Evolutionary conservation across 2,329 filamentous ascomycete species (phyloP).

Genomic region (Hypomyces rosellus): DNA sequence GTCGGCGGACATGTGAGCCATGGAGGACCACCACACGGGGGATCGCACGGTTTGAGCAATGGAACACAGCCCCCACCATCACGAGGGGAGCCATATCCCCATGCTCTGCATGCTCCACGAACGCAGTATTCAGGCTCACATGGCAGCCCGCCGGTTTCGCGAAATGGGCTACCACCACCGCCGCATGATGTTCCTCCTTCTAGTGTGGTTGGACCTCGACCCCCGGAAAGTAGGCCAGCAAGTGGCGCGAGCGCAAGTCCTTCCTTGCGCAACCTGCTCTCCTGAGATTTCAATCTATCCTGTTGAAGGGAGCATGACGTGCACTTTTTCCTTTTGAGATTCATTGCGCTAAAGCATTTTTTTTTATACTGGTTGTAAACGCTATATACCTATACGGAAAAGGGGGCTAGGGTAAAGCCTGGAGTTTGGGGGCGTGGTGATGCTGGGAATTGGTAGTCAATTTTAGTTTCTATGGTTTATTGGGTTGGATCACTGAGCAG

Average conservation of each 20-base stretch:
- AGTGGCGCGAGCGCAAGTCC: constrained; percentile 72
- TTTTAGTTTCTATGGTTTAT: no score
- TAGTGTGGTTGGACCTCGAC: constrained; percentile 22
- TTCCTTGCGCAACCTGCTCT: constrained; percentile 67
- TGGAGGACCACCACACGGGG: constrained; percentile 15
- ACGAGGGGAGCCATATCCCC: constrained; percentile 30
- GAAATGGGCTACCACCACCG: constrained; percentile 29
- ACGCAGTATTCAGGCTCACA: constrained; percentile 38
- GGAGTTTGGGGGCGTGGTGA: no score
- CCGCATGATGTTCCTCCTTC: constrained; percentile 20
- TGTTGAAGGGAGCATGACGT: no score
- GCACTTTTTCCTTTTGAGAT: no score
- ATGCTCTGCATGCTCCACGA: constrained; percentile 36
- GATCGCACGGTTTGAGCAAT: constrained; percentile 28
- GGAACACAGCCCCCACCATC: constrained; percentile 21
- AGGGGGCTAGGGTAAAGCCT: no score
- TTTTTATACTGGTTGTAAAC: no score
- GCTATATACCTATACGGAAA: no score
- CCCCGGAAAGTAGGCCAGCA: constrained; percentile 39
- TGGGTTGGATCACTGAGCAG: no score
- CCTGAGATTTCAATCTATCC: constrained; percentile 33
- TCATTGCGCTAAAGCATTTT: no score
- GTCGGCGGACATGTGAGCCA: constrained; percentile 19
- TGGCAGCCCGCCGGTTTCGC: constrained; percentile 39
- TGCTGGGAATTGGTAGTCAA: no score